phyloP scores from a whole-genome alignment of 1,284 basidiomycete genomes.

The Porodaedalea pini region DNA sequence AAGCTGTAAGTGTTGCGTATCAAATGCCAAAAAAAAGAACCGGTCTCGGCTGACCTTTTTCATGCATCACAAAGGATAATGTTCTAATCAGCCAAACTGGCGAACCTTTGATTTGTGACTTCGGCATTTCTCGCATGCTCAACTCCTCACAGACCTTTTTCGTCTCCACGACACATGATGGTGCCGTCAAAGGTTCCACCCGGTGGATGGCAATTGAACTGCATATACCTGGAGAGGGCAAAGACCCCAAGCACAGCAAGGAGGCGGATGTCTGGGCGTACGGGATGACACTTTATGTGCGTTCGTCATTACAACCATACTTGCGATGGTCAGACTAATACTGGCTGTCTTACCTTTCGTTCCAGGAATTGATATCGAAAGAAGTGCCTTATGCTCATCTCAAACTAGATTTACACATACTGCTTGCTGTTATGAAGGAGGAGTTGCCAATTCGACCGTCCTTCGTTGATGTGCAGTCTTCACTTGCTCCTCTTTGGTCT shows the following conservation, averaged over 20 bases:
- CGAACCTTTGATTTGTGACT: conserved; percentile 2
- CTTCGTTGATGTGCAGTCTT: too few relatives aligned
- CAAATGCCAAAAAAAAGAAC: neutral
- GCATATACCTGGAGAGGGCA: neutral
- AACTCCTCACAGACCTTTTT: neutral
- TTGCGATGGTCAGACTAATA: neutral
- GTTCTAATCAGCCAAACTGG: neutral
- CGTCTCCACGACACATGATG: neutral
- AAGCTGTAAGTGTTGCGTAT: conserved; percentile 7
- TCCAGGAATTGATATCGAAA: neutral
- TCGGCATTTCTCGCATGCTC: conserved; percentile 5
- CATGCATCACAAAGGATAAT: neutral
- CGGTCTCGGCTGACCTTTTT: neutral
- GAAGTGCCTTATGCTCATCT: neutral
- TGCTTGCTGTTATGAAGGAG: neutral
- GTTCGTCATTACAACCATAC: neutral
- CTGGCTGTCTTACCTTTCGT: neutral
- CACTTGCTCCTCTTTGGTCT: too few relatives aligned
- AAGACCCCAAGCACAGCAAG: neutral
- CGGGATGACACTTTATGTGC: conserved; percentile 15
- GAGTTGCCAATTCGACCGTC: neutral
- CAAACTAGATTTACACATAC: neutral
- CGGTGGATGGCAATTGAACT: conserved; percentile 12
- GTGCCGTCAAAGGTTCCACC: neutral
- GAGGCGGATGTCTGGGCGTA: conserved; percentile 12